phyloP scores from a whole-genome alignment of 495 filamentous ascomycete genomes.

The Lasiosphaeria miniovina region DNA sequence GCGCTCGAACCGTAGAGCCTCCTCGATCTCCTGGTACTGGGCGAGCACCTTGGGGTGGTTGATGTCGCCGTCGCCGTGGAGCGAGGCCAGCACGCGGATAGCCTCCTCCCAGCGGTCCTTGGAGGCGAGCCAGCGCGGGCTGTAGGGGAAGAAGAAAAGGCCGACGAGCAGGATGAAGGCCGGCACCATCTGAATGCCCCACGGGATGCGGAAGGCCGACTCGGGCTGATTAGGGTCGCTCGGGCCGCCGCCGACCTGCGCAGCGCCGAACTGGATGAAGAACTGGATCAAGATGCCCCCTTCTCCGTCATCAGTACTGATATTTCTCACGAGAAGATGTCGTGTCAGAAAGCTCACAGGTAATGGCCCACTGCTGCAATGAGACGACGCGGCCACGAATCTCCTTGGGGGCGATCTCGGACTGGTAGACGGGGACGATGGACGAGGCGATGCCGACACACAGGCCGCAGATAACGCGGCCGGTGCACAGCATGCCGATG shows the following conservation, averaged over 20 bases:
- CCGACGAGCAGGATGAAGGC: conserved; percentile 62
- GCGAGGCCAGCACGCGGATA: conserved; percentile 55
- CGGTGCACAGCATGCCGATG: conserved; percentile 62
- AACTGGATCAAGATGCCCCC: conserved; percentile 45
- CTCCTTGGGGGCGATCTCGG: conserved; percentile 74
- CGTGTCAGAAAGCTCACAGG: conserved; percentile 39
- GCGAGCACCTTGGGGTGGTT: conserved; percentile 61
- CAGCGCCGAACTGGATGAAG: conserved; percentile 70
- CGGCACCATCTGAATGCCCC: conserved; percentile 70
- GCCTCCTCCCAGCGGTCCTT: conserved; percentile 77
- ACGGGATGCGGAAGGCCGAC: conserved; percentile 68
- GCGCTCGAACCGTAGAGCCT: conserved; percentile 60
- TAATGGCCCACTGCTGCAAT: conserved; percentile 72
- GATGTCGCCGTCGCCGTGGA: conserved; percentile 62
- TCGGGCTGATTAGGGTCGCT: conserved; percentile 54
- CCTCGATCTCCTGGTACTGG: conserved; percentile 66
- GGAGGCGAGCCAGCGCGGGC: conserved; percentile 71
- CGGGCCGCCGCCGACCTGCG: conserved; percentile 57
- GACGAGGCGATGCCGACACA: conserved; percentile 74
- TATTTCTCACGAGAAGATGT: conserved; percentile 41
- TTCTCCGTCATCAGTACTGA: not conserved
- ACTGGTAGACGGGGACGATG: conserved; percentile 74
- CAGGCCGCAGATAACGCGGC: conserved; percentile 68
- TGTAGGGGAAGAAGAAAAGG: conserved; percentile 69
- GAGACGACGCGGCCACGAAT: conserved; percentile 72